A percentile compares a stretch with the other conserved stretches of the same genome.
Conservation (phyloP, 129 eudicot species). For the Tagetes patula region DNA sequence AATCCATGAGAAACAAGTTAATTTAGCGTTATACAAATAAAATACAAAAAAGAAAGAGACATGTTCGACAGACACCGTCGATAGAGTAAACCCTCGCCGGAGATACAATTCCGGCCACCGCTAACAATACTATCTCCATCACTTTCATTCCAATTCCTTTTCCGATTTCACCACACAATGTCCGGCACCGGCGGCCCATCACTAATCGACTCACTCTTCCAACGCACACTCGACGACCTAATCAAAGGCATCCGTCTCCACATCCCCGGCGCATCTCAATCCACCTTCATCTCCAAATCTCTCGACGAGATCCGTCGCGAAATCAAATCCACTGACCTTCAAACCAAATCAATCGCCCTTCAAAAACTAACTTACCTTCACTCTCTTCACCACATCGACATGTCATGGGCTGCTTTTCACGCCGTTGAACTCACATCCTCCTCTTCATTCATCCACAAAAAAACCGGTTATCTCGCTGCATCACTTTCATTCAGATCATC, state of each 20-base stretch:
- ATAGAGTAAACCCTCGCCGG: neutral
- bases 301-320: constrained; percentile 82
- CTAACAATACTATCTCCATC: too few species aligned
- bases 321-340: constrained; percentile 65
- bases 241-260: constrained; percentile 80
- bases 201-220: constrained; percentile 78
- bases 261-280: constrained; percentile 38
- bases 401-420: constrained; percentile 84
- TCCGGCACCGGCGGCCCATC: constrained; percentile 49
- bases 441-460: constrained; percentile 48
- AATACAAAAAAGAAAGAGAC: neutral
- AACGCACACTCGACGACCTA: constrained; percentile 68
- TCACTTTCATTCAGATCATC: constrained; percentile 55
- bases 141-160: neutral
- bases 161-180: constrained; percentile 9
- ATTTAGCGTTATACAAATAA: too few species aligned
- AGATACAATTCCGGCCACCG: too few species aligned
- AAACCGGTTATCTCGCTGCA: constrained; percentile 67
- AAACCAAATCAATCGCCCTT: constrained; percentile 72
- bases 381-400: constrained; percentile 60
- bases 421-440: constrained; percentile 80
- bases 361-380: constrained; percentile 85
- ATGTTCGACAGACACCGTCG: neutral
- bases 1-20: too few species aligned
- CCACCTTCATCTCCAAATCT: constrained; percentile 60